Percentiles rank a stretch among this genome's conserved stretches.
phyloP scores from a whole-genome alignment of 2,329 filamentous ascomycete species.

The Cercospora brassicicola region DNA sequence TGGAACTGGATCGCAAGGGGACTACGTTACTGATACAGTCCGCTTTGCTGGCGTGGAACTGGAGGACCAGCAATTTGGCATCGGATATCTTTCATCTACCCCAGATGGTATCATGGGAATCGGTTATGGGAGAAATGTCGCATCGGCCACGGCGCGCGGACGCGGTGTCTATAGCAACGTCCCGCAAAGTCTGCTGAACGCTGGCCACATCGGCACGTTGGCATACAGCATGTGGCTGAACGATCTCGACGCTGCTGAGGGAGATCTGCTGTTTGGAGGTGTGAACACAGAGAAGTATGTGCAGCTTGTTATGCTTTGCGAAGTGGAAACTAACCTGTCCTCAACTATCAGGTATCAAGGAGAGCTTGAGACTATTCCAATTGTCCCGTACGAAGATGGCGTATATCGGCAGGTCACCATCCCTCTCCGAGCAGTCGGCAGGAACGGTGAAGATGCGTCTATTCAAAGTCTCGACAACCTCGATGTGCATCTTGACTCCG shows the following conservation, averaged over 20 bases:
- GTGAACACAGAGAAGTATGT: conserved; percentile 67
- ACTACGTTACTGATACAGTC: conserved; percentile 76
- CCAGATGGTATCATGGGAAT: conserved; percentile 77
- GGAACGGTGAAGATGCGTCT: conserved; percentile 42
- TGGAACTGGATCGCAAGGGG: conserved; percentile 71
- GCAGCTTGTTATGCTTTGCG: neutral
- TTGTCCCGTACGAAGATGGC: conserved; percentile 49
- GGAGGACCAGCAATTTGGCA: conserved; percentile 65
- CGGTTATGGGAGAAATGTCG: conserved; percentile 73
- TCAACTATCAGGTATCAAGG: conserved; percentile 54
- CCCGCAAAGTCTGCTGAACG: conserved; percentile 63
- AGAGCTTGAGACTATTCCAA: conserved; percentile 60
- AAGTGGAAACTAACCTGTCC: neutral
- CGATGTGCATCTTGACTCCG: conserved; percentile 62
- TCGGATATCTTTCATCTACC: conserved; percentile 64
- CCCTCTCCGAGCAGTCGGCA: conserved; percentile 50
- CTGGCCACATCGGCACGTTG: conserved; percentile 62
- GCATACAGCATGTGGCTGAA: conserved; percentile 69
- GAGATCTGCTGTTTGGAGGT: conserved; percentile 76
- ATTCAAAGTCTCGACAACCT: conserved; percentile 44
- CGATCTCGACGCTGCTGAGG: conserved; percentile 60
- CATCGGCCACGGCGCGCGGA: conserved; percentile 55
- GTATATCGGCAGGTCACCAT: conserved; percentile 56
- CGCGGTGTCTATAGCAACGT: conserved; percentile 60
- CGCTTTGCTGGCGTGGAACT: conserved; percentile 54